Evolutionary conservation across 306 rosid species (phyloP).

Genomic region (Malus orientalis): DNA sequence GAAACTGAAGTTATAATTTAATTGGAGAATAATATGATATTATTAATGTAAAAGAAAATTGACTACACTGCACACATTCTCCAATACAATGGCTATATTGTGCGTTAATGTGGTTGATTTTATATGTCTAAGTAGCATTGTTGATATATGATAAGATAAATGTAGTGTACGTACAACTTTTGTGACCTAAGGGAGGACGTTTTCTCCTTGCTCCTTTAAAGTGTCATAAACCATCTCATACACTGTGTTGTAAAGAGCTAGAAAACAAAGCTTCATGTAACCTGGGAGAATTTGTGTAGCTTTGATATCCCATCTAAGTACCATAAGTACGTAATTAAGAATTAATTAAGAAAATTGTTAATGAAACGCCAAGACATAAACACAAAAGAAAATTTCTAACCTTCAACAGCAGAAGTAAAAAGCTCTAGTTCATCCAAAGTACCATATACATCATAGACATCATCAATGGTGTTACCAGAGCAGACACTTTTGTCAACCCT

Average conservation of each 20-base stretch:
- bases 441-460: constrained; percentile 52
- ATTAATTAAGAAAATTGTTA: no score
- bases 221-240: constrained; percentile 43
- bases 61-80: no score
- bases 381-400: constrained; percentile 12
- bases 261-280: constrained; percentile 49
- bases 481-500: constrained; percentile 39
- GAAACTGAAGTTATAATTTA: not conserved
- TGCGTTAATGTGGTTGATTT: no score
- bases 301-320: no score
- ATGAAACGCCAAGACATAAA: no score
- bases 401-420: constrained; percentile 42
- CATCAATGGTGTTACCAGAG: constrained; percentile 38
- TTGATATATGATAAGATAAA: no score
- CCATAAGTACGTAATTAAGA: no score
- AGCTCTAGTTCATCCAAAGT: constrained; percentile 41
- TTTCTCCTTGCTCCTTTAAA: constrained; percentile 25
- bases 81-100: no score
- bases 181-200: constrained; percentile 35
- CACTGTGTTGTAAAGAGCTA: constrained; percentile 46
- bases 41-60: no score
- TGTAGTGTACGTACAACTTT: constrained; percentile 26
- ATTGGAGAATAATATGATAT: no score
- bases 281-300: constrained; percentile 5
- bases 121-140: no score